phyloP scores from a whole-genome alignment of 164 flowering plant species.

The Protea cynaroides region DNA sequence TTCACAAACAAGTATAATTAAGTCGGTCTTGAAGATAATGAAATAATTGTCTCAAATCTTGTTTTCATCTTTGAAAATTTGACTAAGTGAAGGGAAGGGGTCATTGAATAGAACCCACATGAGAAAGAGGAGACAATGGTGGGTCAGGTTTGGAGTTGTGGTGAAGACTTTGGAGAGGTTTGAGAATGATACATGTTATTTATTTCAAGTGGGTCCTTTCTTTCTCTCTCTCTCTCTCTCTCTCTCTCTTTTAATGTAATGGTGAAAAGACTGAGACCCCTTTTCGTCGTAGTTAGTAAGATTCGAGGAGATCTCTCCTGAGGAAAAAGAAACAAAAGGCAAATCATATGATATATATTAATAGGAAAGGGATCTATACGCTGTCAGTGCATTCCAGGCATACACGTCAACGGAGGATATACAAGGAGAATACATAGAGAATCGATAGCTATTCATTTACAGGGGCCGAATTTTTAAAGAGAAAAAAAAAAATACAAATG shows the following conservation, averaged over 20 bases:
- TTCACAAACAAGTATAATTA: no score
- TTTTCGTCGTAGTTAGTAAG: constrained; percentile 54
- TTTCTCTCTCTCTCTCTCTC: constrained; percentile 2
- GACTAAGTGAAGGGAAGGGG: constrained; percentile 9
- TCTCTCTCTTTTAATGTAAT: constrained; percentile 1
- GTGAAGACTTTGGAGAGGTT: constrained; percentile 49
- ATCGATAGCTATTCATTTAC: no score
- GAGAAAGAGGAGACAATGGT: constrained; percentile 34
- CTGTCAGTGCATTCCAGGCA: no score
- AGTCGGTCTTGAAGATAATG: no score
- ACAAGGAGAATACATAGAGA: no score
- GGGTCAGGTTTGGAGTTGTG: constrained; percentile 56
- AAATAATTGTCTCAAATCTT: no score
- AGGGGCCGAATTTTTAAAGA: no score
- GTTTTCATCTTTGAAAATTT: constrained; percentile 8
- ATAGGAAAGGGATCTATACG: no score
- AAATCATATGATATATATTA: no score
- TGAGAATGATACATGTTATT: constrained; percentile 25
- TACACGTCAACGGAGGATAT: no score
- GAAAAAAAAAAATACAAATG: neutral
- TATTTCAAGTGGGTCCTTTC: constrained; percentile 21
- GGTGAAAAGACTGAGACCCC: constrained; percentile 9
- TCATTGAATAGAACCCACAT: constrained; percentile 17
- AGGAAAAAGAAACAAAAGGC: constrained; percentile 4
- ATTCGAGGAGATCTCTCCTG: constrained; percentile 49